Evolutionary conservation across 305 asterid species (phyloP).

Genomic region (Solanum hybrid): DNA sequence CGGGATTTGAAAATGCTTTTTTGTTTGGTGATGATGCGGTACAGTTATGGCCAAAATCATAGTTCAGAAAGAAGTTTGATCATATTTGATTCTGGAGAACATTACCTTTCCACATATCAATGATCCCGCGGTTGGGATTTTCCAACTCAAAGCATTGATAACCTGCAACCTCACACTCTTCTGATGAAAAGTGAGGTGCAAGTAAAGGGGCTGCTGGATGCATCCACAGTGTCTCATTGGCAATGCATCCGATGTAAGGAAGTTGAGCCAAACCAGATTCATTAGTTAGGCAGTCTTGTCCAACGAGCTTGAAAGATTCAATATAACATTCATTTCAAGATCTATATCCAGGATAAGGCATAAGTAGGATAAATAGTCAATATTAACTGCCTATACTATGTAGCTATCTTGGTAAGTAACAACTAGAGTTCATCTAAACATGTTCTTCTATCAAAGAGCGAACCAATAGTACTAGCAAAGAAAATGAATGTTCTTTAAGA

Average conservation of each 20-base stretch:
- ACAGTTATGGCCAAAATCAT: neutral
- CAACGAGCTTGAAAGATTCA: neutral
- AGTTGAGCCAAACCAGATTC: slow-evolving; percentile 28
- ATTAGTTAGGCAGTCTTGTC: slow-evolving; percentile 17
- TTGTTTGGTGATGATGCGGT: neutral
- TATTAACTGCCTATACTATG: neutral
- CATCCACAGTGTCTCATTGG: slow-evolving; percentile 33
- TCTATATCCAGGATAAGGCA: neutral
- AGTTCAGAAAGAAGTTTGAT: slow-evolving; percentile 4
- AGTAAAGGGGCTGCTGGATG: slow-evolving; percentile 33
- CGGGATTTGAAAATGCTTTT: neutral
- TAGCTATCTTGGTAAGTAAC: neutral
- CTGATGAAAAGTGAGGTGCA: slow-evolving; percentile 29
- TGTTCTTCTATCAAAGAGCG: neutral
- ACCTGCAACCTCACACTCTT: slow-evolving; percentile 26
- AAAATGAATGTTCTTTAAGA: neutral
- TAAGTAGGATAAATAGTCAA: neutral
- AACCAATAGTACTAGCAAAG: neutral
- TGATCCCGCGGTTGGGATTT: slow-evolving; percentile 2
- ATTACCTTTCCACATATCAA: slow-evolving; percentile 16
- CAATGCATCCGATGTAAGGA: slow-evolving; percentile 24
- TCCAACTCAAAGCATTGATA: slow-evolving; percentile 39
- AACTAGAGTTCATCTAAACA: neutral
- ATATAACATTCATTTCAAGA: neutral
- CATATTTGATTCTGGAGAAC: slow-evolving; percentile 22